Base-by-base conservation (phyloP, 805 yeast genomes). In the Yamadazyma phyllophila region DNA sequence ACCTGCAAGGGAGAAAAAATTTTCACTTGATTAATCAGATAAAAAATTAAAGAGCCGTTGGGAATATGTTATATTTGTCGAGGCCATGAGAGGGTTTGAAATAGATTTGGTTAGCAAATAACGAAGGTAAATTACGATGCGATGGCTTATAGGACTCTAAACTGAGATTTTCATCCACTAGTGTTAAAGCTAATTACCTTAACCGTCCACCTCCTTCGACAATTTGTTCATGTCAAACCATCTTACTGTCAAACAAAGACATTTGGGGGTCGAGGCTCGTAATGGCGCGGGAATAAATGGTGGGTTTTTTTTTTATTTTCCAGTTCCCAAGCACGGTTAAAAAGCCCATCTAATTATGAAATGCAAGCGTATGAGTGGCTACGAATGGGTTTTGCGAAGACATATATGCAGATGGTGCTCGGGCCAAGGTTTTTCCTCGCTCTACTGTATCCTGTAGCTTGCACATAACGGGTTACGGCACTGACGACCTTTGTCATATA, bases 1-100 rank as follows among this genome's bases (percentile, higher is more conserved):
- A 17, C 29, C 26, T 16, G 27, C 11, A 36, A 36, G 27, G 32
- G 26, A 37, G 15, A 9, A 17, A 26, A 39, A 39, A 14, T 30
- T 39, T 30, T 39, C 29, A 14, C 14, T 30, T 30, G 35, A 39
- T 39, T 39, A 17, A 39, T 39, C 42, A 37, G 38, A 36, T 36
- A 36, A 33, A 32, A 29, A 32, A 32, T 32, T 8, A 4, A 4
- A 32, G 36, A n/a, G 16, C 36, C 16, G 17, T 13, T n/a, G 36
- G 16, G 7, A n/a, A 29, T 29, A 7, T n/a, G 13, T 3, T 11
- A 29, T 29, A 29, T 11, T 20, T 20, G 24, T 20, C 3, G 24
- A 6, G 24, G 24, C 24, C 6, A 4, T 20, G 24, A 20, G 3
- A 20, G 24, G 24, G 24, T 20, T 20, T 20, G 6, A 20, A 4